Evolutionary conservation across 2,329 filamentous ascomycete species (phyloP).

Genomic region (Bipolaris victoriae): DNA sequence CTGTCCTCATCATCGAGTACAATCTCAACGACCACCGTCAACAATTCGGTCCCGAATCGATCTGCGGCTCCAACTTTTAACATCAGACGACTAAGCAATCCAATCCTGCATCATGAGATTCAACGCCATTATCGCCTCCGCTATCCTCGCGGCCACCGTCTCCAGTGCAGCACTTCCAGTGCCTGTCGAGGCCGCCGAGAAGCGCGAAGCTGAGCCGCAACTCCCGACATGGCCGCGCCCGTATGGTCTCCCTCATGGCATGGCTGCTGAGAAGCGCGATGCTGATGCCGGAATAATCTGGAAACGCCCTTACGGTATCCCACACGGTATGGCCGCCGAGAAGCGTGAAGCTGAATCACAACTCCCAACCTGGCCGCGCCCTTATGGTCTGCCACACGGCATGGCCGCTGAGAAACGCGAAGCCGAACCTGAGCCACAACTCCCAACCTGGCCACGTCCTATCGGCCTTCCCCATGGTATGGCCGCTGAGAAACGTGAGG

Average conservation of each 20-base stretch:
- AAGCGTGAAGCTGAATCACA: slow-evolving; percentile 47
- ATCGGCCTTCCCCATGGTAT: not conserved
- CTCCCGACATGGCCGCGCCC: slow-evolving; percentile 8
- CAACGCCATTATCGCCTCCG: slow-evolving; percentile 50
- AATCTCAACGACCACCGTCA: slow-evolving; percentile 14
- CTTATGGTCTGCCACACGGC: slow-evolving; percentile 23
- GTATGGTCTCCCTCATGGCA: slow-evolving; percentile 27
- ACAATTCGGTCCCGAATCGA: slow-evolving; percentile 14
- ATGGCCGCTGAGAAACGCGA: slow-evolving; percentile 34
- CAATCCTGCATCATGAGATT: slow-evolving; percentile 56
- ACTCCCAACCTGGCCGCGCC: slow-evolving; percentile 2
- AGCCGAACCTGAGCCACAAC: slow-evolving; percentile 33
- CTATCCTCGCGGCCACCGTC: slow-evolving; percentile 51
- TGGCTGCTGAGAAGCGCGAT: slow-evolving; percentile 30
- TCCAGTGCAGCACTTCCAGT: slow-evolving; percentile 50
- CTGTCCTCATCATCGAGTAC: slow-evolving; percentile 19
- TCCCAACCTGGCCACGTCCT: not conserved
- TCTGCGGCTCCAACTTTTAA: slow-evolving; percentile 13
- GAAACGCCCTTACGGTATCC: slow-evolving; percentile 20
- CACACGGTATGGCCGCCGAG: slow-evolving; percentile 7
- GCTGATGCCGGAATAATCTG: slow-evolving; percentile 24
- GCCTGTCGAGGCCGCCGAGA: slow-evolving; percentile 19
- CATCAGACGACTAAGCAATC: slow-evolving; percentile 23
- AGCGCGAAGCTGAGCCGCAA: slow-evolving; percentile 27
- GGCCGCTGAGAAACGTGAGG: slow-evolving; percentile 8